Conservation (phyloP, 2,329 filamentous ascomycete species). For the Bipolaris zeicola region DNA sequence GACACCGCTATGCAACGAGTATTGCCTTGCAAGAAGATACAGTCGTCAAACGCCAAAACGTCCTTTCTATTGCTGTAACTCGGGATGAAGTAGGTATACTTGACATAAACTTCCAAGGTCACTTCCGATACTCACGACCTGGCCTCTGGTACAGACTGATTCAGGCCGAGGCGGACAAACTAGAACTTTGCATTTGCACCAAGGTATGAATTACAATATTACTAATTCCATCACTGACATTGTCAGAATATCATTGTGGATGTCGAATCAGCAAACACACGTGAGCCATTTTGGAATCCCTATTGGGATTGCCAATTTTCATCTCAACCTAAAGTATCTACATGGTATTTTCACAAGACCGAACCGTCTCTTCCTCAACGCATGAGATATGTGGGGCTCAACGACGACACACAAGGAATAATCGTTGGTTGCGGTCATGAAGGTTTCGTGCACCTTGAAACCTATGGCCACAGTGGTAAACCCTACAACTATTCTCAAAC, state of each 20-base stretch:
- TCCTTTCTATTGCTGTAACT: neutral
- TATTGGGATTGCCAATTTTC: neutral
- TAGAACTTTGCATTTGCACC: neutral
- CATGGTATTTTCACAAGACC: neutral
- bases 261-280: neutral
- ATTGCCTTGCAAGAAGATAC: neutral
- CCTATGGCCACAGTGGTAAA: neutral
- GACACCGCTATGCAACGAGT: neutral
- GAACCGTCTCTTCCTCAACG: neutral
- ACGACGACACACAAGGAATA: neutral
- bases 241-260: neutral
- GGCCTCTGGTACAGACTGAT: neutral
- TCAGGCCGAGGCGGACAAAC: neutral
- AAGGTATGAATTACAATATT: neutral
- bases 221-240: neutral
- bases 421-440: neutral
- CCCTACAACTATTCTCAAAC: neutral
- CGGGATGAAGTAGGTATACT: too few species aligned
- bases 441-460: neutral
- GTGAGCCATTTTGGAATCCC: neutral
- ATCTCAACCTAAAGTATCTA: neutral
- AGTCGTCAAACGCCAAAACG: neutral
- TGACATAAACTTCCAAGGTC: neutral
- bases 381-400: neutral
- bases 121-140: neutral